These are phyloP conservation scores for Nicotiana otophora DNA, from an alignment of 257 asterid genomes.

Conservation along the genomic window DNA sequence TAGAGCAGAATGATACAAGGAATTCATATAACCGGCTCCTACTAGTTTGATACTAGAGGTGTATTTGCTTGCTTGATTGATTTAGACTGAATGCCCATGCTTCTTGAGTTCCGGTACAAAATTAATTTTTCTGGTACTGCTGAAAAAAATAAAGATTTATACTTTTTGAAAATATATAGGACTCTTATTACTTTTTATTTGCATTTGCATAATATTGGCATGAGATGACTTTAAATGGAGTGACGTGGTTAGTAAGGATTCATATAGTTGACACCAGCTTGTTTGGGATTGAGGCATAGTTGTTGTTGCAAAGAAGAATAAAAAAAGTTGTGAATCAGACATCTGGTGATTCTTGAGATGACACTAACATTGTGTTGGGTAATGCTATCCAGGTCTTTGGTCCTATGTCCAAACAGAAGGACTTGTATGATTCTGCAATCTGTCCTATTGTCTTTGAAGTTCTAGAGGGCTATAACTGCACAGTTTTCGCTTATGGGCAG, in stretches of 20 bases:
- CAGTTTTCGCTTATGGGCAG: slow-evolving; percentile 98
- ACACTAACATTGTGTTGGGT: slow-evolving; percentile 1
- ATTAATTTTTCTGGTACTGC: not conserved
- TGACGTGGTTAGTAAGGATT: no score
- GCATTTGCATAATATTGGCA: no score
- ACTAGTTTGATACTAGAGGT: not conserved
- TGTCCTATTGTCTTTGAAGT: slow-evolving; percentile 92
- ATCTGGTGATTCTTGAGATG: not conserved
- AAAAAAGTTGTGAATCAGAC: not conserved
- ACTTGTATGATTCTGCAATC: slow-evolving; percentile 77
- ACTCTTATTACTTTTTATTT: no score
- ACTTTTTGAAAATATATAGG: no score
- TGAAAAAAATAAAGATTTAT: not conserved
- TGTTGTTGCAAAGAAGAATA: no score
- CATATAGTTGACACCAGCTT: no score
- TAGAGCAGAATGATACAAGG: not conserved
- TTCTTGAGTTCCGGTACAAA: not conserved
- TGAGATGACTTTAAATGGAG: no score
- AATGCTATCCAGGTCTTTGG: slow-evolving; percentile 69
- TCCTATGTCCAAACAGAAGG: slow-evolving; percentile 87
- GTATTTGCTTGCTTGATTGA: not conserved
- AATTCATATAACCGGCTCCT: not conserved
- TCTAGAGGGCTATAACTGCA: slow-evolving; percentile 95
- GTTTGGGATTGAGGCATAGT: no score
- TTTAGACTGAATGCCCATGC: not conserved